These are phyloP conservation scores for Wickerhamomyces strasburgensis DNA, from an alignment of 805 yeast species.

Conservation along the genomic window DNA sequence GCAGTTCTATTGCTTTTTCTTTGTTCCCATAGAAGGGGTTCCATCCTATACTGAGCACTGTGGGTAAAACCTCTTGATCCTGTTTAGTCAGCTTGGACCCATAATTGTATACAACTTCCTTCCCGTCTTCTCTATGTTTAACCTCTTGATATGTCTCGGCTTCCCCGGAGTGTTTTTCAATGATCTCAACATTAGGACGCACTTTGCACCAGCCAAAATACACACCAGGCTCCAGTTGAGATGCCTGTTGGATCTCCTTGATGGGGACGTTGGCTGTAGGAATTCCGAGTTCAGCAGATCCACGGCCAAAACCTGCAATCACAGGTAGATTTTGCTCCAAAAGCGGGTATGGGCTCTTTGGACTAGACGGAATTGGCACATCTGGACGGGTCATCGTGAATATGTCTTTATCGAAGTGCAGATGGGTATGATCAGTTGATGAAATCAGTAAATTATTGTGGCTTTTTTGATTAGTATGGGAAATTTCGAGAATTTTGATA, in stretches of 20 bases:
- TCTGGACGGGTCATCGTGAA: conserved; percentile 25
- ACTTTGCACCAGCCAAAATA: conserved; percentile 67
- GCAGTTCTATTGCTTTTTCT: conserved; percentile 81
- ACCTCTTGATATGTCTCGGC: conserved; percentile 3
- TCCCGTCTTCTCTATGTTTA: conserved; percentile 32
- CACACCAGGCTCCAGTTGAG: conserved; percentile 64
- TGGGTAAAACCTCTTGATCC: conserved; percentile 55
- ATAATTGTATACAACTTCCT: conserved; percentile 51
- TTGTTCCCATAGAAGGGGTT: conserved; percentile 86
- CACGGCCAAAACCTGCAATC: conserved; percentile 89
- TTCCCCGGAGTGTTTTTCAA: not conserved
- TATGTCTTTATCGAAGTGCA: too few relatives aligned
- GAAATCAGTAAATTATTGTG: too few relatives aligned
- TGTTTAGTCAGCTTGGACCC: conserved; percentile 47
- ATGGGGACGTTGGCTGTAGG: conserved; percentile 92
- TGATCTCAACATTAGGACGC: not conserved
- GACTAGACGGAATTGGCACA: conserved; percentile 34
- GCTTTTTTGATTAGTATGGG: too few relatives aligned
- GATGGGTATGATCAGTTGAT: too few relatives aligned
- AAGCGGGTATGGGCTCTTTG: conserved; percentile 45
- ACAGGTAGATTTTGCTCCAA: conserved; percentile 41
- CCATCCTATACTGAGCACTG: conserved; percentile 96
- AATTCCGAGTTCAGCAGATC: conserved; percentile 87
- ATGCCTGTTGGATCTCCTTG: conserved; percentile 33
- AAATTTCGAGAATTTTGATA: too few relatives aligned